Conservation (phyloP, 148 eudicot genomes). For the Drosera capensis region DNA sequence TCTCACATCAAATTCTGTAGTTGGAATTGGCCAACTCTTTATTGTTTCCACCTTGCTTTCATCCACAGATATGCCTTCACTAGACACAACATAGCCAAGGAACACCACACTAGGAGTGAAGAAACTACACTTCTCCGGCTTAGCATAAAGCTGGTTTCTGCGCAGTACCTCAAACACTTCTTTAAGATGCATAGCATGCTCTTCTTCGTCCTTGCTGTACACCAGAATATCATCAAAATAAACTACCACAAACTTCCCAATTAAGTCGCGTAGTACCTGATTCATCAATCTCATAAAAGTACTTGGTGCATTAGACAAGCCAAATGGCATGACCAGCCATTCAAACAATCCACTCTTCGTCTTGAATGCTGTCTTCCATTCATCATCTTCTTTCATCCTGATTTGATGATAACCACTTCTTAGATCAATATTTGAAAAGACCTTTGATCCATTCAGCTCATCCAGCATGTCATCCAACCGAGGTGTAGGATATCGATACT, state of each 20-base stretch:
- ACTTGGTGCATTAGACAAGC: background rate
- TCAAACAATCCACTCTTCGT: background rate
- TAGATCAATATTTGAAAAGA: background rate
- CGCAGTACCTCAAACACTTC: background rate
- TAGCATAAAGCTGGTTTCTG: background rate
- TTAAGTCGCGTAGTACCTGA: background rate
- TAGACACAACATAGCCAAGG: background rate
- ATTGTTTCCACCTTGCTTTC: background rate
- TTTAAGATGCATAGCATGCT: background rate
- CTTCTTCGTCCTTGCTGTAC: background rate
- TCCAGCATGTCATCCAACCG: background rate
- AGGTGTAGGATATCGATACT: background rate
- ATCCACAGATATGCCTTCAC: background rate
- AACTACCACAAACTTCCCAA: background rate
- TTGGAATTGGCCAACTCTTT: background rate
- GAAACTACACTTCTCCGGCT: background rate
- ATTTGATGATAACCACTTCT: background rate
- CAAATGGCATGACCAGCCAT: background rate
- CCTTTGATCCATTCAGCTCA: background rate
- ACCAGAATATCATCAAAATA: conserved; percentile 2
- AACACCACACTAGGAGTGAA: background rate
- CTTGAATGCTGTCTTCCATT: background rate
- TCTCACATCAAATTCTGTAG: too few relatives aligned
- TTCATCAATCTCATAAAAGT: conserved; percentile 1
- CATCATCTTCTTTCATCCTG: background rate